Evolutionary conservation across 768 basidiomycete genomes (phyloP).

Genomic region (Mycena vulgaris): DNA sequence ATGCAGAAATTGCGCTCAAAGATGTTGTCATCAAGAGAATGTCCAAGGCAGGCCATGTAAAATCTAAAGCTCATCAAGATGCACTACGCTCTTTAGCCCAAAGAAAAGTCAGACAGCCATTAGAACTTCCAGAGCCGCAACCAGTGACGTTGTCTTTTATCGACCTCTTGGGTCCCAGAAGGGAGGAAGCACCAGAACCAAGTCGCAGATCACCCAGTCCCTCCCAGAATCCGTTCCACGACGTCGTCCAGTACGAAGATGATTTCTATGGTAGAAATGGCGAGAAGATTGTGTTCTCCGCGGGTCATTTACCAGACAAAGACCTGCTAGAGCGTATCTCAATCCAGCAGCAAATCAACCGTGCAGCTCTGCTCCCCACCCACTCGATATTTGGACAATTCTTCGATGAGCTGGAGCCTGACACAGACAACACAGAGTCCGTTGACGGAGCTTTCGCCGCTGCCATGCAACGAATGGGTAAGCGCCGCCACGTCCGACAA

Average conservation of each 20-base stretch:
- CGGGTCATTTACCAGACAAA: neutral
- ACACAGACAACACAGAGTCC: neutral
- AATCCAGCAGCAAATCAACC: slow-evolving; percentile 11
- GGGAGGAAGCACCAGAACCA: neutral
- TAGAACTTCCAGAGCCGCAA: neutral
- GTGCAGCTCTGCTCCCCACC: neutral
- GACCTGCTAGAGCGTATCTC: neutral
- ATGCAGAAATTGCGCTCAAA: neutral
- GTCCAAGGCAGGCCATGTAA: slow-evolving; percentile 8
- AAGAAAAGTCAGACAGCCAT: neutral
- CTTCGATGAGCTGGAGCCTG: slow-evolving; percentile 1
- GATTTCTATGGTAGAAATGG: neutral
- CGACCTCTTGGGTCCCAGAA: neutral
- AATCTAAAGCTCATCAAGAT: neutral
- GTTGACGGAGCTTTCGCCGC: slow-evolving; percentile 13
- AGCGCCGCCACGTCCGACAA: neutral
- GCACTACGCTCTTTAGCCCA: neutral
- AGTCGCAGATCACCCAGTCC: slow-evolving; percentile 4
- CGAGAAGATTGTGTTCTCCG: slow-evolving; percentile 7
- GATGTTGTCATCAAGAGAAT: neutral
- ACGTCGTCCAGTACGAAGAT: neutral
- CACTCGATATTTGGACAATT: slow-evolving; percentile 13
- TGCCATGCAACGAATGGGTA: slow-evolving; percentile 12
- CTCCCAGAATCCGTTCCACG: neutral
- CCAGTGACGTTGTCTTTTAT: neutral